These are phyloP conservation scores for Lachnellula arida DNA, from an alignment of 2,329 filamentous ascomycete genomes.

Conservation along the genomic window DNA sequence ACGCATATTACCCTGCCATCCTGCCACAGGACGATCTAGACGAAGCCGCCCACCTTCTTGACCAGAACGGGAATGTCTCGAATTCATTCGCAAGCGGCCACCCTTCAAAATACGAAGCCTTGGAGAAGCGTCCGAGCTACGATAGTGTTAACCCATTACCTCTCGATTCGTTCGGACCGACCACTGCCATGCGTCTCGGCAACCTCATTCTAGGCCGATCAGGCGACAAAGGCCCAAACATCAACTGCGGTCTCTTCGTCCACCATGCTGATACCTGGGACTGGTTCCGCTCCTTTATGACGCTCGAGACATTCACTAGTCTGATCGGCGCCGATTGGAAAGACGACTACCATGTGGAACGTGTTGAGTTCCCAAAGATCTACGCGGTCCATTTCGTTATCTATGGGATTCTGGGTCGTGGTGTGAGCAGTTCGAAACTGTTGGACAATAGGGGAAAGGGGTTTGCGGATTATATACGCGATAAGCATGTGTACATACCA, in stretches of 20 bases:
- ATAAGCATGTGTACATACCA: too few species aligned
- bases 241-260: slow-evolving; percentile 42
- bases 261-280: slow-evolving; percentile 4
- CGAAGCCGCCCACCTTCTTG: slow-evolving; percentile 16
- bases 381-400: too few species aligned
- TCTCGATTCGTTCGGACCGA: slow-evolving; percentile 22
- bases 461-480: too few species aligned
- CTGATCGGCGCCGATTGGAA: too few species aligned
- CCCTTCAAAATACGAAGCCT: not conserved
- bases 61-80: not conserved
- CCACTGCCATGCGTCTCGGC: slow-evolving; percentile 21
- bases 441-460: too few species aligned
- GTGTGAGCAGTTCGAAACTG: too few species aligned
- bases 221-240: slow-evolving; percentile 29
- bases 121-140: slow-evolving; percentile 1
- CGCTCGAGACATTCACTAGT: not conserved
- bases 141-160: not conserved
- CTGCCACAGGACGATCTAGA: slow-evolving; percentile 22
- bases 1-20: slow-evolving; percentile 26
- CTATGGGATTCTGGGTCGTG: too few species aligned
- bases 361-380: too few species aligned
- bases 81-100: not conserved
- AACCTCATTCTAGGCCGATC: slow-evolving; percentile 28
- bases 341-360: too few species aligned
- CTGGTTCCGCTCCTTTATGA: slow-evolving; percentile 3